A percentile compares a stretch with the other conserved stretches of the same genome.
Evolutionary conservation across 805 yeast species (phyloP).

Genomic region (Sungouiozyma intestinalis): DNA sequence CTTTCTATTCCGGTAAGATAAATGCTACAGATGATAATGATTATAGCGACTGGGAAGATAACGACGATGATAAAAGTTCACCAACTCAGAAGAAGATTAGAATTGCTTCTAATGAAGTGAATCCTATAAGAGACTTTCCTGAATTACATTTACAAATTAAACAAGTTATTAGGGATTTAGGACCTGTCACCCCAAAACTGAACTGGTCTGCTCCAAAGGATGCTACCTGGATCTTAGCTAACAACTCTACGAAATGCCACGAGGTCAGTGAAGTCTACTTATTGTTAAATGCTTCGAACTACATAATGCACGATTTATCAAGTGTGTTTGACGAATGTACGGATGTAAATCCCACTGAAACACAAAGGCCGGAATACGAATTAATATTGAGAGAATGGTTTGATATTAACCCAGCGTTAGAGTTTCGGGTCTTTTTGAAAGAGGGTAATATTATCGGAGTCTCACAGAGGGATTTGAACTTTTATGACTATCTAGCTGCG

Average conservation of each 20-base stretch:
- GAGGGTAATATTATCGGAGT: conserved; percentile 56
- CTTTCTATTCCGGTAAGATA: conserved; percentile 26
- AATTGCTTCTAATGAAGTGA: conserved; percentile 11
- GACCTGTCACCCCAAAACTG: conserved; percentile 72
- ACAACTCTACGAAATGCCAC: conserved; percentile 63
- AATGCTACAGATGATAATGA: conserved; percentile 46
- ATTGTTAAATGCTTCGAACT: conserved; percentile 76
- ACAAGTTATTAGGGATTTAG: conserved; percentile 36
- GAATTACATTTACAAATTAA: conserved; percentile 49
- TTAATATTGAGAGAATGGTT: conserved; percentile 78
- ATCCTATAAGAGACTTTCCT: conserved; percentile 43
- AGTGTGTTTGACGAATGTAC: conserved; percentile 49
- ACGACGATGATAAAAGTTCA: conserved; percentile 24
- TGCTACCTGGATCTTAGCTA: conserved; percentile 81
- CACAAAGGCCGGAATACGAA: conserved; percentile 37
- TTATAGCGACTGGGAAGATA: conserved; percentile 66
- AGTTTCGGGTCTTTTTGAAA: conserved; percentile 77
- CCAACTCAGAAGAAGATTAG: conserved; percentile 11
- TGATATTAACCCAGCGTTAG: conserved; percentile 77
- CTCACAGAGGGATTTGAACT: conserved; percentile 79
- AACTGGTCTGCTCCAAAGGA: conserved; percentile 98
- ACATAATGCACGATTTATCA: conserved; percentile 74
- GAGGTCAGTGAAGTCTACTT: conserved; percentile 68
- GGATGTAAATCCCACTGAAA: conserved; percentile 23
- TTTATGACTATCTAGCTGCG: conserved; percentile 56